Evolutionary conservation across 768 basidiomycete genomes (phyloP), one percentile per base, ranked within the genome.

Genomic region (Auricularia heimuer): DNA sequence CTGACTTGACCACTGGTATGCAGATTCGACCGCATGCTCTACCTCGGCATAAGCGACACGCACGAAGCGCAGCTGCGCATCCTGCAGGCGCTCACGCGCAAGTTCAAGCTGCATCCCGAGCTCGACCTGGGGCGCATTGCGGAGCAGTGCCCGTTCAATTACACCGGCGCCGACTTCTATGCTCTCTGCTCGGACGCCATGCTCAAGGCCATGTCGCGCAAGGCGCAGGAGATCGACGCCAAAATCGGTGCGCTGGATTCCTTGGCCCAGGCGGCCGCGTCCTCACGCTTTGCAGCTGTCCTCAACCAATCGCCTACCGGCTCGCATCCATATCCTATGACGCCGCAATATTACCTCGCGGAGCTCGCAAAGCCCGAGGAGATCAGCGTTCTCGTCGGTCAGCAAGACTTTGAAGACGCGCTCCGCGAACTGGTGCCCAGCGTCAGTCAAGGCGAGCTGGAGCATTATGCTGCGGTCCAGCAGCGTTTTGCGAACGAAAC

Each of bases 111-210:
- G 33, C 83, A 90, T 69, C 81, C 88, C 0, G 77, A 75, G 61
- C 78, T 94, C 7, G 78, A 87, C 69, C 82, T 98, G 6, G 73
- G 74, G 21, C 67, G 70, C 7, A 75, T 99, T 54, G 91, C 90
- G 24, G 79, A 85, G 34, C 76, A 77, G 39, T 98, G 95, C 67
- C 88, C 93, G 0, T 92, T 95, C 79, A 93, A 94, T 72, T 94
- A 89, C 72, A 98, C 97, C 2, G 97, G 97, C 54, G 97, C 97
- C 51, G 97, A 99, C 73, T 94, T 98, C 68, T 98, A 99, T 77
- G 97, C 97, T 0, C 78, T 99, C 8, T 98, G 97, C 74, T 90
- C 94, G 4, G 96, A 99, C 75, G 95, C 97, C 1, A 86, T 99
- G 82, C 80, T 99, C 65, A 90, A 91, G 73, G 93, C 97, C 10